Conservation (phyloP, 2,329 filamentous ascomycete genomes). For the Aspergillus alliaceus region DNA sequence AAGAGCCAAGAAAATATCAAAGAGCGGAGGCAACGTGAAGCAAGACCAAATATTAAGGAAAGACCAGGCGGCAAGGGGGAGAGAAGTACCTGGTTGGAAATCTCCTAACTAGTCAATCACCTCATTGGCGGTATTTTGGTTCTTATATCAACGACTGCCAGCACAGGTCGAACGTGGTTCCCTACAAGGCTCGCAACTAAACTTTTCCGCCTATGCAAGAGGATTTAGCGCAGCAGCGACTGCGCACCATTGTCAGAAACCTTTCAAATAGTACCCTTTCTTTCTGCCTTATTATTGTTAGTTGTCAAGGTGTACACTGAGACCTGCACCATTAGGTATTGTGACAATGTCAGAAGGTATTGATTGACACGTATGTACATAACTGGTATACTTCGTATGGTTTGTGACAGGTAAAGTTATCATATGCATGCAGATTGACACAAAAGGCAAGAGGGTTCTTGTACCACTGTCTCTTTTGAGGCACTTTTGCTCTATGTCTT, state of each 20-base stretch:
- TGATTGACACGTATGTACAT: background rate
- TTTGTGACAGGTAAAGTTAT: background rate
- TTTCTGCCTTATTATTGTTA: background rate
- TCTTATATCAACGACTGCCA: slow-evolving; percentile 9
- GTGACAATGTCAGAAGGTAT: background rate
- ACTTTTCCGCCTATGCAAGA: slow-evolving; percentile 5
- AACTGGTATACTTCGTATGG: background rate
- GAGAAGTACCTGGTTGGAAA: background rate
- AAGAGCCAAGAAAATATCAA: background rate
- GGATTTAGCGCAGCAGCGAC: background rate
- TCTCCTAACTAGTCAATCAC: background rate
- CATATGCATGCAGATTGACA: background rate
- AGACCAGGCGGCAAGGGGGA: background rate
- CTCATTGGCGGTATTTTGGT: background rate
- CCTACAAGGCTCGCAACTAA: slow-evolving; percentile 10
- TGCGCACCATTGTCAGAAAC: background rate
- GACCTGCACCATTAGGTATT: background rate
- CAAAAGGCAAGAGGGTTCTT: background rate
- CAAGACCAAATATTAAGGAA: background rate
- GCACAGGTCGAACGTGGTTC: slow-evolving; percentile 20
- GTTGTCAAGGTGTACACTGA: background rate
- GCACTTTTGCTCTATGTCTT: background rate
- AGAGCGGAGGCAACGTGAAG: background rate
- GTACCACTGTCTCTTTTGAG: background rate
- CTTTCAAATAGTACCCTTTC: background rate